Percentiles rank a stretch among this genome's conserved stretches.
Conservation (phyloP, 2,329 filamentous ascomycete genomes). For the Alternaria alternata region DNA sequence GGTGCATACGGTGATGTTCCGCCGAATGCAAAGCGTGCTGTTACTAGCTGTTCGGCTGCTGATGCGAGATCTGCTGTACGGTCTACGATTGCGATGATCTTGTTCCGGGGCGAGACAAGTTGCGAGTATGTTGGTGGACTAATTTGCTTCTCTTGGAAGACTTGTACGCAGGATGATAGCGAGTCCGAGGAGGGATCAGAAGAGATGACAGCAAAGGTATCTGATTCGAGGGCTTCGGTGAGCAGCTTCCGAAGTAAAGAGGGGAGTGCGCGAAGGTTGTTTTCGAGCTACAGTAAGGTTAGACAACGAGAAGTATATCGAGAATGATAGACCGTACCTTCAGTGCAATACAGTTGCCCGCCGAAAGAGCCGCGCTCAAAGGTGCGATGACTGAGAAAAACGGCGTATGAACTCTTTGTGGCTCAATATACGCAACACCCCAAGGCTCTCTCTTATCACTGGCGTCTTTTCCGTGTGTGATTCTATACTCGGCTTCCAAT, state of each 20-base stretch:
- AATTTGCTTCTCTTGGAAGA: slow-evolving; percentile 43
- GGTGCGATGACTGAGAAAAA: slow-evolving; percentile 51
- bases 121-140: slow-evolving; percentile 33
- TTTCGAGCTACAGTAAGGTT: slow-evolving; percentile 46
- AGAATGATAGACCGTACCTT: slow-evolving; percentile 48
- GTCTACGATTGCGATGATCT: slow-evolving; percentile 66
- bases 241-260: slow-evolving; percentile 52
- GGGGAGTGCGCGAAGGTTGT: slow-evolving; percentile 50
- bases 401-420: slow-evolving; percentile 55
- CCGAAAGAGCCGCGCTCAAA: slow-evolving; percentile 58
- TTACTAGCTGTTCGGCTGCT: slow-evolving; percentile 63
- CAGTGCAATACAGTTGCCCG: slow-evolving; percentile 61
- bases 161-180: slow-evolving; percentile 36
- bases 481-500: slow-evolving; percentile 54
- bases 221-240: slow-evolving; percentile 54
- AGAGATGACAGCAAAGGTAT: slow-evolving; percentile 58
- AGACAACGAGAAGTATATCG: background rate
- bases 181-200: slow-evolving; percentile 38
- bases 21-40: slow-evolving; percentile 63
- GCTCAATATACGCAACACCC: slow-evolving; percentile 60
- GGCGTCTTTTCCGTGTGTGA: slow-evolving; percentile 53
- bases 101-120: slow-evolving; percentile 47
- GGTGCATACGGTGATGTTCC: slow-evolving; percentile 68
- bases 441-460: slow-evolving; percentile 42
- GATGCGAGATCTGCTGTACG: slow-evolving; percentile 63